Percentiles rank a stretch among this genome's conserved stretches.
Evolutionary conservation across 768 basidiomycete species (phyloP).

Genomic region (Fomitopsis pulvina): DNA sequence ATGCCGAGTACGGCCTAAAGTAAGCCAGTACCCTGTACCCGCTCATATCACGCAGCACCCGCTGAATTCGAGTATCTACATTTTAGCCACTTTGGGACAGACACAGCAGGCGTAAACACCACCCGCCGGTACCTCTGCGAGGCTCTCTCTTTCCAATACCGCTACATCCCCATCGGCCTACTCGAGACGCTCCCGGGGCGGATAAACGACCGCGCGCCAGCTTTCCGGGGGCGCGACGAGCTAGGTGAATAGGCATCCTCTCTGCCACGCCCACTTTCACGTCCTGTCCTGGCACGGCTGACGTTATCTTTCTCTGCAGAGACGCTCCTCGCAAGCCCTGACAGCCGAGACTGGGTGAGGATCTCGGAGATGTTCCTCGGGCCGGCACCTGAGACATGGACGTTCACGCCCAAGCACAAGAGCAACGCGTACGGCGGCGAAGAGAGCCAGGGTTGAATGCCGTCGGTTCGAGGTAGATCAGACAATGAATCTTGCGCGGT

Average conservation of each 20-base stretch:
- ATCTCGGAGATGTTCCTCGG: slow-evolving; percentile 96
- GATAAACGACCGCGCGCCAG: slow-evolving; percentile 88
- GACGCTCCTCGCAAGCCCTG: slow-evolving; percentile 73
- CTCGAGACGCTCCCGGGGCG: slow-evolving; percentile 73
- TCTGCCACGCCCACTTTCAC: too few relatives aligned
- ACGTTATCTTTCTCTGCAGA: slow-evolving; percentile 46
- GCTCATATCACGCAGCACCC: neutral
- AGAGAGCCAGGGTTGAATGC: slow-evolving; percentile 59
- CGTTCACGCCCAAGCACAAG: slow-evolving; percentile 91
- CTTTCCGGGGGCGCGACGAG: slow-evolving; percentile 82
- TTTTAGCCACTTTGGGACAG: slow-evolving; percentile 73
- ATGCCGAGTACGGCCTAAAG: slow-evolving; percentile 81
- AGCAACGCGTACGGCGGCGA: slow-evolving; percentile 65
- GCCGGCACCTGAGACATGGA: slow-evolving; percentile 74
- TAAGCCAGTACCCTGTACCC: slow-evolving; percentile 24
- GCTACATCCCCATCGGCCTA: slow-evolving; percentile 91
- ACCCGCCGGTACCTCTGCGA: slow-evolving; percentile 93
- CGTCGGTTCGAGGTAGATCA: too few relatives aligned
- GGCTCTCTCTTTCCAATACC: slow-evolving; percentile 91
- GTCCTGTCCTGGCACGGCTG: too few relatives aligned
- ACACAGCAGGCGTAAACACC: slow-evolving; percentile 85
- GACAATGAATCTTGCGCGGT: too few relatives aligned
- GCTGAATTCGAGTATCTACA: too few relatives aligned
- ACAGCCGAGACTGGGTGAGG: slow-evolving; percentile 85
- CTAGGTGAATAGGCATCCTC: slow-evolving; percentile 43